Evolutionary conservation across 169 alveolate genomes (phyloP).

Genomic region (Cryptosporidium bovis): DNA sequence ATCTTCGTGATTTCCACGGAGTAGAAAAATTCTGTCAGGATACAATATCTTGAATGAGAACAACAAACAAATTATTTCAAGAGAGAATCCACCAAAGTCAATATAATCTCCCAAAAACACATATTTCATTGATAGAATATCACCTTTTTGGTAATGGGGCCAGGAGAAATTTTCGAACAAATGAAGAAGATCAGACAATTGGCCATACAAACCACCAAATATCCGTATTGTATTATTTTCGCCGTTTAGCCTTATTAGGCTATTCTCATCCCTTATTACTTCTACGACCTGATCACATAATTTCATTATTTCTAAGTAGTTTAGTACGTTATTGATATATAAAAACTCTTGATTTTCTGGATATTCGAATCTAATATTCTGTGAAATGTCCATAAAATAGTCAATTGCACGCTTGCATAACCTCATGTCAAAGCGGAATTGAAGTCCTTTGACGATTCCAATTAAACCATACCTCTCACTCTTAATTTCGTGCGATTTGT

Average conservation of each 20-base stretch:
- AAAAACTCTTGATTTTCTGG: constrained; percentile 32
- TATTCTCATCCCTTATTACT: constrained; percentile 30
- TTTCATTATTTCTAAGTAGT: constrained; percentile 34
- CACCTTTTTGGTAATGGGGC: constrained; percentile 84
- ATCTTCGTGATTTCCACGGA: constrained; percentile 89
- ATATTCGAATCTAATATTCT: background rate
- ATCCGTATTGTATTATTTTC: constrained; percentile 47
- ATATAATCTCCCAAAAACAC: constrained; percentile 88
- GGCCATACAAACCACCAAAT: constrained; percentile 83
- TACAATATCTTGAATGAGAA: constrained; percentile 79
- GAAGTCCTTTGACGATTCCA: background rate
- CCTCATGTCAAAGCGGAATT: background rate
- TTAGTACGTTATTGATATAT: constrained; percentile 39
- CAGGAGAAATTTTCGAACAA: constrained; percentile 78
- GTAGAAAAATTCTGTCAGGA: constrained; percentile 80
- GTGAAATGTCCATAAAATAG: constrained; percentile 40
- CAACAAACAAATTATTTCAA: constrained; percentile 80
- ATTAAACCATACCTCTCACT: background rate
- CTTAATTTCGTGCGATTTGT: background rate
- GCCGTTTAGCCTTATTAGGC: constrained; percentile 4
- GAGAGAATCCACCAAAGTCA: constrained; percentile 84
- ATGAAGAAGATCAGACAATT: constrained; percentile 78
- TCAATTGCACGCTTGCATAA: constrained; percentile 50
- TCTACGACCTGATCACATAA: constrained; percentile 53
- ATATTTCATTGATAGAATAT: constrained; percentile 88